phyloP scores from a whole-genome alignment of 2,329 filamentous ascomycete genomes.

The Aspergillus sojae region DNA sequence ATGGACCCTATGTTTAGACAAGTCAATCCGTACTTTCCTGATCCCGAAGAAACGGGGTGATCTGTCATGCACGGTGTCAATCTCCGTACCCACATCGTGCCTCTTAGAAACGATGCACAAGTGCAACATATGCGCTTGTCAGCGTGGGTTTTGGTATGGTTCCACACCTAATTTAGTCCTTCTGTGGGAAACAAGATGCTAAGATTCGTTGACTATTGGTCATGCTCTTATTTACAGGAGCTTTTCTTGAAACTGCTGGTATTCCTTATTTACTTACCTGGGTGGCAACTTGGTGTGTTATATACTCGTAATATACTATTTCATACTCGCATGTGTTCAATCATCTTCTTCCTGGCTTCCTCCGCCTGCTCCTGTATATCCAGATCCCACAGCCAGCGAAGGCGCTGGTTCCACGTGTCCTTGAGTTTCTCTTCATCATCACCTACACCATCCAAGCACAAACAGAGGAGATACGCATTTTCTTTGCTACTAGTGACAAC shows the following conservation, averaged over 20 bases:
- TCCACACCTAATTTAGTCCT: background rate
- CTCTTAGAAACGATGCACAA: background rate
- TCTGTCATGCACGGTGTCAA: background rate
- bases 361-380: constrained; percentile 34
- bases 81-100: background rate
- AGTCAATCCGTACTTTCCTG: background rate
- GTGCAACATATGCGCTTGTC: background rate
- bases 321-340: background rate
- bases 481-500: constrained; percentile 55
- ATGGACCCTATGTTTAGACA: background rate
- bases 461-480: constrained; percentile 37
- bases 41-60: background rate
- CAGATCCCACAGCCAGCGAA: constrained; percentile 39
- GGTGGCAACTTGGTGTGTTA: background rate
- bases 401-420: constrained; percentile 24
- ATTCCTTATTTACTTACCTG: background rate
- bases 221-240: background rate
- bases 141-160: background rate
- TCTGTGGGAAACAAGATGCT: background rate
- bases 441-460: constrained; percentile 29
- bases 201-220: background rate
- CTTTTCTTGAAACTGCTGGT: background rate
- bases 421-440: constrained; percentile 31
- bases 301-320: background rate
- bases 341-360: constrained; percentile 24